These are phyloP conservation scores for Scytalidium lignicola DNA, from an alignment of 2,329 filamentous ascomycete genomes.

Conservation along the genomic window DNA sequence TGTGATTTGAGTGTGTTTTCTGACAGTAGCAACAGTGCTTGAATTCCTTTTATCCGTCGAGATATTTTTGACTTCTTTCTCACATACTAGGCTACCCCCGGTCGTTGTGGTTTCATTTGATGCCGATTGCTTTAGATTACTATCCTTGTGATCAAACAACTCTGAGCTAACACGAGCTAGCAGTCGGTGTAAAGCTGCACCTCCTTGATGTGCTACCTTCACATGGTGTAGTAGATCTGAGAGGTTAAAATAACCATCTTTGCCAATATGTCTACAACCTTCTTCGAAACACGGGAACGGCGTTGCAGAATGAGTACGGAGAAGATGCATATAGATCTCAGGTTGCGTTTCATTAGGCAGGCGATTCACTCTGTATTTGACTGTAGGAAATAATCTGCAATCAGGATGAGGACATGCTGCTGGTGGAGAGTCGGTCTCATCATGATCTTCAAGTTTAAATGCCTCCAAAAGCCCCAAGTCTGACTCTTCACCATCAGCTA, in stretches of 20 bases:
- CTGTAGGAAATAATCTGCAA: constrained; percentile 10
- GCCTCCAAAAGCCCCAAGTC: constrained; percentile 1
- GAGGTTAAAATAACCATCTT: constrained; percentile 20
- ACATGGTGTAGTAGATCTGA: constrained; percentile 21
- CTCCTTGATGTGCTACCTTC: constrained; percentile 13
- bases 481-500: not conserved
- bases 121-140: not conserved
- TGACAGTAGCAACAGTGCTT: not conserved
- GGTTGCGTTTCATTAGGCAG: constrained; percentile 17
- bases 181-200: constrained; percentile 16
- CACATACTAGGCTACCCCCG: not conserved
- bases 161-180: constrained; percentile 17
- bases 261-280: constrained; percentile 17
- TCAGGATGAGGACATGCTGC: constrained; percentile 21
- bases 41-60: not conserved
- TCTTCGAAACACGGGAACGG: constrained; percentile 22
- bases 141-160: constrained; percentile 10
- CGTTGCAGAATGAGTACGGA: constrained; percentile 18
- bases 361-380: constrained; percentile 15
- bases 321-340: constrained; percentile 21
- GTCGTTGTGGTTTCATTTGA: not conserved
- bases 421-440: constrained; percentile 1
- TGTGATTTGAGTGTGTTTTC: not conserved
- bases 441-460: not conserved
- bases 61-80: not conserved